Evolutionary conservation across 106 monocot species (phyloP), one percentile per base, ranked within the genome.

Genomic region (Apostasia shenzhenica): DNA sequence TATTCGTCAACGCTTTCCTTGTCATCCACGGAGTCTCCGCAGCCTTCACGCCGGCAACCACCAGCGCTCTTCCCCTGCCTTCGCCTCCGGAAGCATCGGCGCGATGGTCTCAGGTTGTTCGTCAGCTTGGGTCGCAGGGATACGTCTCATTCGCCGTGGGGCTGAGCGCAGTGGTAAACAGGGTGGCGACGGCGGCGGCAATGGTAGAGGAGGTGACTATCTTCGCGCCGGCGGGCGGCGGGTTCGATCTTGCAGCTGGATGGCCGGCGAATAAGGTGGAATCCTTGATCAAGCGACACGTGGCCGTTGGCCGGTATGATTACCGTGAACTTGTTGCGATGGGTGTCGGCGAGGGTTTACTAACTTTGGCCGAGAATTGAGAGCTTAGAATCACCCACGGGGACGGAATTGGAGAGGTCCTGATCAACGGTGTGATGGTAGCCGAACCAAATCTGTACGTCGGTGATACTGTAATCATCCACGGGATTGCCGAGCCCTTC

Each of bases 121-220:
- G 4, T 2, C 53, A 38, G 40, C 67, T 54, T 38, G 67, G 53
- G 4, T 37, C 52, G 53, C 37, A 54, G 40, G 53, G 67, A 0
- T 67, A 54, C 67, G 67, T 67, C 53, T 51, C 67, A 11, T 67
- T 67, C 67, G 8, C 53, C 9, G 53, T 67, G 67, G 67, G 67
- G 39, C 53, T 67, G 8, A 41, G 51, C 67, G 39, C 67, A 54
- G 67, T 67, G 8, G 14, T 66, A 8, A 37, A 49, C 14, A 50
- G 37, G 14, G 2, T 67, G 39, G 52, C 13, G 10, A 14, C 11
- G 1, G 41, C 2, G 7, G 39, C 51, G 52, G 9, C 8, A 0
- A 3, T 12, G 53, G 41, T 54, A 41, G 53, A 54, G 2, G 53
- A 54, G 10, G 53, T 67, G 4, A 67, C 67, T 5, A 3, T 67